Conservation (phyloP, 129 eudicot species). For the Logfia minima region DNA sequence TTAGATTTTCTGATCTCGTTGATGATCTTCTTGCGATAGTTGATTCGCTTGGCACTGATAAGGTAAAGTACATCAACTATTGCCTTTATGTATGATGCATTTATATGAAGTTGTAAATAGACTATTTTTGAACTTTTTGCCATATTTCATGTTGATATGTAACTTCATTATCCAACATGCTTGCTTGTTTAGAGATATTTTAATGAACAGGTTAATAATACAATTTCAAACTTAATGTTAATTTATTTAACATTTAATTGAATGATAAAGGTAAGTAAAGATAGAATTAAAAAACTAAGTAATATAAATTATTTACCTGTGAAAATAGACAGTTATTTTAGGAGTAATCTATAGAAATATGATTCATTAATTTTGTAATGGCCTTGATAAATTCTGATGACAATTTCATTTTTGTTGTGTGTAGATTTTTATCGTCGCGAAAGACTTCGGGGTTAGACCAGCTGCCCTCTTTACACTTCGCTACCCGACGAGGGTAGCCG, state of each 20-base stretch:
- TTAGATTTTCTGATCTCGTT: conserved; percentile 30
- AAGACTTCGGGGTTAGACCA: conserved; percentile 50
- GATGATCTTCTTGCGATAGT: conserved; percentile 41
- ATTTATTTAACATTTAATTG: too few species aligned
- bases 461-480: conserved; percentile 43
- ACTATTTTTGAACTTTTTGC: neutral
- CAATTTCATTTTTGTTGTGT: neutral
- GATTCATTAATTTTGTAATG: too few species aligned
- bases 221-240: too few species aligned
- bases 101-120: neutral
- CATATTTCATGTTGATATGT: too few species aligned
- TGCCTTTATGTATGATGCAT: neutral
- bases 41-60: conserved; percentile 36
- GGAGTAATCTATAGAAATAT: too few species aligned
- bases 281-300: too few species aligned
- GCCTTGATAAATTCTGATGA: neutral
- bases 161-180: neutral
- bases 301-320: too few species aligned
- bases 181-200: too few species aligned
- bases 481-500: conserved; percentile 29
- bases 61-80: conserved; percentile 26
- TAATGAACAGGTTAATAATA: neutral
- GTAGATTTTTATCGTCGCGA: conserved; percentile 49
- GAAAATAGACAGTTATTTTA: too few species aligned
- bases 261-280: too few species aligned